These are phyloP conservation scores for Phytopythium aichiense DNA, from an alignment of 352 stramenopile species.

Conservation along the genomic window DNA sequence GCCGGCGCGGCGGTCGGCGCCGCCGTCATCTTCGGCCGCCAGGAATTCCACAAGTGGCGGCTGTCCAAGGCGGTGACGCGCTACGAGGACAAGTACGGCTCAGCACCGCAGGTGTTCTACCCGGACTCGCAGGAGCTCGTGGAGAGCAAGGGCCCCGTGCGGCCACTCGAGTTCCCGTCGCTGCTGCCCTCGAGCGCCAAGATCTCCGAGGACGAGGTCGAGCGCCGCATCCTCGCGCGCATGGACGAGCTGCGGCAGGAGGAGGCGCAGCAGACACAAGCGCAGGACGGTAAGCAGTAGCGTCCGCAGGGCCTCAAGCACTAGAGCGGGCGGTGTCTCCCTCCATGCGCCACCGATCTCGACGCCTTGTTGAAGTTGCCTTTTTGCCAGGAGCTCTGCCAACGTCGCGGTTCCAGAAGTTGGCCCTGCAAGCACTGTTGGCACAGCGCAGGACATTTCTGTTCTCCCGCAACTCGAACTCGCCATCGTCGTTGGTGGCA, in stretches of 20 bases:
- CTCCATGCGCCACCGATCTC: no score
- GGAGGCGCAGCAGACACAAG: constrained; percentile 3
- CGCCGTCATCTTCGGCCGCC: constrained; percentile 53
- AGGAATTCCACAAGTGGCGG: constrained; percentile 78
- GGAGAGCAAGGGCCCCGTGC: constrained; percentile 52
- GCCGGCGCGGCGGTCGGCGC: constrained; percentile 57
- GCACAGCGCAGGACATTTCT: no score
- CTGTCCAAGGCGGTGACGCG: constrained; percentile 67
- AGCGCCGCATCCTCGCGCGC: constrained; percentile 68
- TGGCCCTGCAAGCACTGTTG: no score
- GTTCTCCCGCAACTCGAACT: no score
- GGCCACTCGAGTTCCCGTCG: constrained; percentile 60
- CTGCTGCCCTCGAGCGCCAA: constrained; percentile 68
- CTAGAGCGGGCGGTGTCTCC: no score
- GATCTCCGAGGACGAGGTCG: constrained; percentile 71
- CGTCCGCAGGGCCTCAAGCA: neutral
- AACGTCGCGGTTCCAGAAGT: no score
- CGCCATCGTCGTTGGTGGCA: no score
- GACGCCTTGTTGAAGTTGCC: constrained; percentile 1
- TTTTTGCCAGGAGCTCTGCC: neutral
- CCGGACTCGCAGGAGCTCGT: constrained; percentile 56
- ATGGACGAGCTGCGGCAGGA: constrained; percentile 60
- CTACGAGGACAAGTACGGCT: constrained; percentile 79
- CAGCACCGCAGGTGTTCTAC: constrained; percentile 55
- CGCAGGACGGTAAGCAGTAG: neutral